Conservation (phyloP, 208 protist genomes). For the Hexamita inflata region DNA sequence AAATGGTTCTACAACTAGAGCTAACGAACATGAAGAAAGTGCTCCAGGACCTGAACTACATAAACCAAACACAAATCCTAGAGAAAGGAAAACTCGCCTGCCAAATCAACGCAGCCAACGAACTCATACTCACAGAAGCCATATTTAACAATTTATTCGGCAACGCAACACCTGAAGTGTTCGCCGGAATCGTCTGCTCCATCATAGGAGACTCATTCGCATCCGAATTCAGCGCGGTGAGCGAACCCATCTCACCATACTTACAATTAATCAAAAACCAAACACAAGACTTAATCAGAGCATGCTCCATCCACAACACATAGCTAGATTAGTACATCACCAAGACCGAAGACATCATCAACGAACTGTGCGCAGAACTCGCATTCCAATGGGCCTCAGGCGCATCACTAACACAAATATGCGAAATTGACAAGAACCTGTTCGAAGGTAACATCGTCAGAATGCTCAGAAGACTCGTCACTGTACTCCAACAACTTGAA, state of each 20-base stretch:
- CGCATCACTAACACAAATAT: neutral
- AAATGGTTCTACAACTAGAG: neutral
- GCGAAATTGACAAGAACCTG: neutral
- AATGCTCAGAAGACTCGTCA: conserved; percentile 14
- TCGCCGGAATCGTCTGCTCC: neutral
- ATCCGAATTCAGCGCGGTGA: neutral
- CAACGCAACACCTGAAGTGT: conserved; percentile 44
- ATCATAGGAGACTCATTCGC: neutral
- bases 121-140: conserved; percentile 90
- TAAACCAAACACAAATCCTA: conserved; percentile 58
- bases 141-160: conserved; percentile 91
- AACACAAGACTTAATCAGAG: neutral
- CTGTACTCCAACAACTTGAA: neutral
- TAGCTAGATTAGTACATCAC: neutral
- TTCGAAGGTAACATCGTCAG: conserved; percentile 23
- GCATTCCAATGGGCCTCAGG: conserved; percentile 4
- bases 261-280: neutral
- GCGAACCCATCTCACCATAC: neutral
- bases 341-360: neutral
- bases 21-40: conserved; percentile 5
- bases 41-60: neutral
- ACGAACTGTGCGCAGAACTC: neutral
- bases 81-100: conserved; percentile 87
- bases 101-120: conserved; percentile 88
- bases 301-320: neutral